Evolutionary conservation across 2,329 filamentous ascomycete genomes (phyloP).

Genomic region (Pseudocercospora eumusae): DNA sequence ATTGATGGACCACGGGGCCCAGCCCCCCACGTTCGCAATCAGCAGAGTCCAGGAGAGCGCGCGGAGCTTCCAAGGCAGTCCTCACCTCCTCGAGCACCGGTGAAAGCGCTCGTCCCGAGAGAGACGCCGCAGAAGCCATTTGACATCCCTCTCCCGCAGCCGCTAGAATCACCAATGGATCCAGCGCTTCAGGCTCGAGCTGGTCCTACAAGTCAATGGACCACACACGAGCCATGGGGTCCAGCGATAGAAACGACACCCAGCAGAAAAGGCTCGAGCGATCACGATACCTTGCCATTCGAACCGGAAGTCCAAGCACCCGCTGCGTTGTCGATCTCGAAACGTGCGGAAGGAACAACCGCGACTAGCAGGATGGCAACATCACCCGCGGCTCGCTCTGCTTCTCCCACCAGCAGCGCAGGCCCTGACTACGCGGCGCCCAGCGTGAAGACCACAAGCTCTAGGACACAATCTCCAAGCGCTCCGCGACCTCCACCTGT

Average conservation of each 20-base stretch:
- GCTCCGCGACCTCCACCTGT: constrained; percentile 24
- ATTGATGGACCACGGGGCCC: constrained; percentile 30
- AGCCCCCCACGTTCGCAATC: constrained; percentile 29
- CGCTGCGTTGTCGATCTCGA: constrained; percentile 10
- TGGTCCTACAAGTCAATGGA: not conserved
- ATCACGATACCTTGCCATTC: not conserved
- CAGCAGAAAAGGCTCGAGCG: not conserved
- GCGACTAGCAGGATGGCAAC: constrained; percentile 6
- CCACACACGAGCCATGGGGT: constrained; percentile 26
- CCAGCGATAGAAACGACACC: not conserved
- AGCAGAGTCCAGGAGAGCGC: constrained; percentile 32
- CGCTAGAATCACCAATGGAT: constrained; percentile 41
- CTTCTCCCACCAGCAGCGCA: constrained; percentile 21
- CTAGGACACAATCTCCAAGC: constrained; percentile 20
- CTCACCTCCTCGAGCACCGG: constrained; percentile 29
- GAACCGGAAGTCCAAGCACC: not conserved
- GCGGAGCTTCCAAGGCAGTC: constrained; percentile 31
- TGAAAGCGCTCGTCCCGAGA: constrained; percentile 20
- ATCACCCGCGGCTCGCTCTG: constrained; percentile 13
- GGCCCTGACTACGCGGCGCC: constrained; percentile 11
- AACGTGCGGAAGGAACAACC: not conserved
- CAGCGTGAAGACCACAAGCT: constrained; percentile 4
- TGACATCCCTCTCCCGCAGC: constrained; percentile 6
- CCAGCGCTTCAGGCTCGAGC: constrained; percentile 27
- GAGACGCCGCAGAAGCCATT: constrained; percentile 15